Evolutionary conservation across 2,329 filamentous ascomycete genomes (phyloP).

Genomic region (Ceratocystis cacaofunesta): DNA sequence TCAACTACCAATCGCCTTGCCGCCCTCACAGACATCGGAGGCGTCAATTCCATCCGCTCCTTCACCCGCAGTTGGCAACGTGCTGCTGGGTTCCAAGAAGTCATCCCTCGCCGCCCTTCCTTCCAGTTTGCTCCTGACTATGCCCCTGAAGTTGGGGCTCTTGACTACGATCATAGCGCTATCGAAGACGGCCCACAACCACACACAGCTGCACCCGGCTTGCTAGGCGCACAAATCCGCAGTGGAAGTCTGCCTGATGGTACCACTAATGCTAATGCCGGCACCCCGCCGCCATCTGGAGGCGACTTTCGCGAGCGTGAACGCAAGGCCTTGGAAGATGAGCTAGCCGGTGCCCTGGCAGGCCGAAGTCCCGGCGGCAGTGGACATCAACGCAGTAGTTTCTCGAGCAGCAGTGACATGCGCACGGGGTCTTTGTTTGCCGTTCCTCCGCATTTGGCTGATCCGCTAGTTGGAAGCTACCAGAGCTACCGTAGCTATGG

Average conservation of each 20-base stretch:
- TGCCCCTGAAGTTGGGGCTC: constrained; percentile 26
- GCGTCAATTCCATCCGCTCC: constrained; percentile 85
- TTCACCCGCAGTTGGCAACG: constrained; percentile 88
- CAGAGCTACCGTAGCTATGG: constrained; percentile 41
- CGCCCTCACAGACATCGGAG: constrained; percentile 57
- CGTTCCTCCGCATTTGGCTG: constrained; percentile 45
- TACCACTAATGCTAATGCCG: too few species aligned
- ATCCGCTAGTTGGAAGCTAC: constrained; percentile 59
- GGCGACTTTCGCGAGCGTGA: constrained; percentile 32
- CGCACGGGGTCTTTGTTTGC: constrained; percentile 39
- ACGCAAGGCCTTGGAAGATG: constrained; percentile 30
- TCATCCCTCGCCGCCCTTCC: constrained; percentile 63
- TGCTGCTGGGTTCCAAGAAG: constrained; percentile 75
- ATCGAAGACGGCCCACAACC: constrained; percentile 19
- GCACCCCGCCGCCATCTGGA: neutral
- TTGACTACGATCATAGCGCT: constrained; percentile 17
- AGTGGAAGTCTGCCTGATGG: constrained; percentile 18
- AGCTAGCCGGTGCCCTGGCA: constrained; percentile 20
- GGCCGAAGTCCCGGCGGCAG: neutral
- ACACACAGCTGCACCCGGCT: constrained; percentile 26
- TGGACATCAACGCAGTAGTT: constrained; percentile 7
- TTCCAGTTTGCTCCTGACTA: constrained; percentile 52
- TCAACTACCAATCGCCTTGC: constrained; percentile 43
- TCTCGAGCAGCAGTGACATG: constrained; percentile 18
- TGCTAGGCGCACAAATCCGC: constrained; percentile 40